Conservation (phyloP, 2,329 filamentous ascomycete species). For the Neospermospora avenae region DNA sequence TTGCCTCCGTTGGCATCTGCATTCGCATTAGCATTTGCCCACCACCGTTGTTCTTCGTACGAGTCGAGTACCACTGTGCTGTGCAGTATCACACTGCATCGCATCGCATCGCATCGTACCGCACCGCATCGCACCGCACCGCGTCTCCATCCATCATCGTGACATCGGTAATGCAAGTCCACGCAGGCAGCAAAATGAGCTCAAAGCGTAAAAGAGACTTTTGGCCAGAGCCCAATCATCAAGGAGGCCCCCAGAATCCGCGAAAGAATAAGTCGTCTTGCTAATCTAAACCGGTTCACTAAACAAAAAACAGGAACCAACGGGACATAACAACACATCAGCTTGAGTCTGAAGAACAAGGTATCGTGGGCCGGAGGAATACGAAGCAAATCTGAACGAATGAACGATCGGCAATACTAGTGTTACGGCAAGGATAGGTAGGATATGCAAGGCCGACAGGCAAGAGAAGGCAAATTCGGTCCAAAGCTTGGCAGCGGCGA, state of each 20-base stretch:
- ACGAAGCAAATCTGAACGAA: not conserved
- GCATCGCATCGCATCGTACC: not conserved
- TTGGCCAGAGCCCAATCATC: not conserved
- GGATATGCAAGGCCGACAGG: too few relatives aligned
- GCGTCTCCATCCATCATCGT: not conserved
- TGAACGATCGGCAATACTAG: not conserved
- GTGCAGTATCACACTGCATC: too few relatives aligned
- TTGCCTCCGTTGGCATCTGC: too few relatives aligned
- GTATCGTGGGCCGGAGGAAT: not conserved
- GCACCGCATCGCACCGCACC: not conserved
- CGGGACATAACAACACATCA: not conserved
- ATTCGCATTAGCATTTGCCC: not conserved
- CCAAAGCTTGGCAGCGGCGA: constrained; percentile 11
- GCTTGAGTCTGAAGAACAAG: not conserved
- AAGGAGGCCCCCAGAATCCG: not conserved
- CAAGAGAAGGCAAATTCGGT: constrained; percentile 6
- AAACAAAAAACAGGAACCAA: not conserved
- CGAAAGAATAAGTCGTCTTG: not conserved
- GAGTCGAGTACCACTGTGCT: too few relatives aligned
- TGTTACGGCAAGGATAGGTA: not conserved
- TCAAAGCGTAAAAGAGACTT: not conserved
- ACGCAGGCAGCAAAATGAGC: too few relatives aligned
- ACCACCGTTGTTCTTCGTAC: not conserved
- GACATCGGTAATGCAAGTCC: not conserved
- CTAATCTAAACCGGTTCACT: not conserved